These are phyloP conservation scores for Fusarium sp. DNA, from an alignment of 2,329 filamentous ascomycete species.

Conservation along the genomic window DNA sequence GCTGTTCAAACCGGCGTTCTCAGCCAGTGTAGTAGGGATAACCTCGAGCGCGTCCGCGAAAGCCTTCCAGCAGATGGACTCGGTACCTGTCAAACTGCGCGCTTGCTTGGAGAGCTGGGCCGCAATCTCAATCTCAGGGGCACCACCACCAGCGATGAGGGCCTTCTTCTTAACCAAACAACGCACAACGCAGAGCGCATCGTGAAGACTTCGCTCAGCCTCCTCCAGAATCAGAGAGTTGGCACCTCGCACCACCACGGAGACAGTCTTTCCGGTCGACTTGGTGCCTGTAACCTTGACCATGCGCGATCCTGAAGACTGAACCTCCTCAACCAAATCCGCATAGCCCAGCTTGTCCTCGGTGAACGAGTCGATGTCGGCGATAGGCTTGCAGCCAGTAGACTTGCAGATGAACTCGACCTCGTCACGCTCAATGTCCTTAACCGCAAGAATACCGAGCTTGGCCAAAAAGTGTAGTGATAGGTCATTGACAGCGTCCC, in stretches of 20 bases:
- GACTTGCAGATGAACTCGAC: conserved; percentile 99
- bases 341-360: conserved; percentile 97
- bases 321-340: conserved; percentile 93
- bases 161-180: conserved; percentile 99
- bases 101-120: conserved; percentile 87
- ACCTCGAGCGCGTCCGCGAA: conserved; percentile 99
- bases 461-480: conserved; percentile 98
- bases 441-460: conserved; percentile 94
- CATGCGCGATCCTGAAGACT: conserved; percentile 89
- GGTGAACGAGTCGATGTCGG: conserved; percentile 97
- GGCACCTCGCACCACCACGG: conserved; percentile 93
- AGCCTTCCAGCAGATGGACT: conserved; percentile 98
- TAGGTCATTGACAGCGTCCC: conserved; percentile 97
- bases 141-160: conserved; percentile 96
- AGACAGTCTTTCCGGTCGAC: conserved; percentile 87
- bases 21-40: conserved; percentile 94
- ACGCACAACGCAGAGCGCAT: conserved; percentile 96
- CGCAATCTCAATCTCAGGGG: conserved; percentile 96
- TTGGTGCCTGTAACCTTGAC: conserved; percentile 96
- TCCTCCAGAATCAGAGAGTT: conserved; percentile 96
- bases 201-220: conserved; percentile 95
- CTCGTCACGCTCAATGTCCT: conserved; percentile 98
- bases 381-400: conserved; percentile 98
- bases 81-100: conserved; percentile 88
- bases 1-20: conserved; percentile 97